Evolutionary conservation across 345 rosid species (phyloP).

Genomic region (thale cress (Arabidopsis thaliana)): DNA sequence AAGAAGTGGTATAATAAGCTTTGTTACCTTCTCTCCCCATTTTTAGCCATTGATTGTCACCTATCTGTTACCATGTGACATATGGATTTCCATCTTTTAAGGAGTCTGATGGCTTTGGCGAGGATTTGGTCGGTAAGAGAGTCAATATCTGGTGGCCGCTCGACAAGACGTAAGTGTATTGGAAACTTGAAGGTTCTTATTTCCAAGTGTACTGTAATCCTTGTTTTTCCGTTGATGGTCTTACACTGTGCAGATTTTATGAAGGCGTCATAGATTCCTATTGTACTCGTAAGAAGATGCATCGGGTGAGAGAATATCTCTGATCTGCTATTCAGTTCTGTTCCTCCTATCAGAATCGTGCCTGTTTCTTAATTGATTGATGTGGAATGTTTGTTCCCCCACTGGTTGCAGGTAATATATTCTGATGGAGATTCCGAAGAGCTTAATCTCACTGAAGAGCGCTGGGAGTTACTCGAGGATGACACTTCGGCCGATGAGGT

Average conservation of each 20-base stretch:
- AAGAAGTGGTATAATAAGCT: constrained; percentile 51
- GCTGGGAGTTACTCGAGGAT: constrained; percentile 58
- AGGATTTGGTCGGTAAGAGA: constrained; percentile 58
- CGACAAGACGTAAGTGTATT: constrained; percentile 60
- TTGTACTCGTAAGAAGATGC: constrained; percentile 53
- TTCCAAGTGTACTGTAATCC: background rate
- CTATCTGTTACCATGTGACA: constrained; percentile 13
- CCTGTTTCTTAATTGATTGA: constrained; percentile 23
- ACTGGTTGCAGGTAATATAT: constrained; percentile 58
- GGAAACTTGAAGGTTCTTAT: constrained; percentile 10
- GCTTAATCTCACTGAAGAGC: constrained; percentile 60
- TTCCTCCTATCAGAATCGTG: constrained; percentile 8
- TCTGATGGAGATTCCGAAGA: constrained; percentile 73
- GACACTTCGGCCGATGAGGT: constrained; percentile 28
- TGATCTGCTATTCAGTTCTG: constrained; percentile 7
- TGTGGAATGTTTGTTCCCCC: constrained; percentile 25
- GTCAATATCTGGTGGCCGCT: constrained; percentile 79
- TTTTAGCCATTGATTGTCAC: constrained; percentile 14
- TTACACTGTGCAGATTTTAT: constrained; percentile 61
- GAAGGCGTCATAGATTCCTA: constrained; percentile 65
- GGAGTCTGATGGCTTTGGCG: constrained; percentile 47
- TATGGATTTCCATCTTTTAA: constrained; percentile 34
- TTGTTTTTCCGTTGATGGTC: constrained; percentile 22
- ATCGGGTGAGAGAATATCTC: constrained; percentile 58
- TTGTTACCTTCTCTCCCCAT: constrained; percentile 2